These are phyloP conservation scores for Candida montana DNA, from an alignment of 805 yeast genomes.

Conservation along the genomic window DNA sequence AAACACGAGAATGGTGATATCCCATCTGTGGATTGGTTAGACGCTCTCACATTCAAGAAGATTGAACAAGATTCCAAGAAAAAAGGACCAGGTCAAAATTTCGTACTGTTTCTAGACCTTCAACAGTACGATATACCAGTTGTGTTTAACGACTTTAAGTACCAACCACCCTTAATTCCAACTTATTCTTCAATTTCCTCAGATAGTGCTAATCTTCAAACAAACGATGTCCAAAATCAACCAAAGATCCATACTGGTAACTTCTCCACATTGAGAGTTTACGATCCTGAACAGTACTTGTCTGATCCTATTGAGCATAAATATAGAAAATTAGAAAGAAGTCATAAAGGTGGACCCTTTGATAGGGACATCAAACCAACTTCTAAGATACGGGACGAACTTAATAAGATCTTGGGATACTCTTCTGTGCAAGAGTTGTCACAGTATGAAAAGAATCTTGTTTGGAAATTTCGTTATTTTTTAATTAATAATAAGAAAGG, in stretches of 20 bases:
- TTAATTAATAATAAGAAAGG: conserved; percentile 62
- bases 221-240: conserved; percentile 14
- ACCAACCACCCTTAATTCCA: conserved; percentile 30
- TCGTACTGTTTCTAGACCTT: conserved; percentile 45
- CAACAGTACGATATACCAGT: conserved; percentile 69
- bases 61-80: conserved; percentile 29
- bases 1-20: conserved; percentile 65
- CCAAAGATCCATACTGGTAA: conserved; percentile 28
- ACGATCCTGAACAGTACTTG: conserved; percentile 63
- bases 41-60: conserved; percentile 52
- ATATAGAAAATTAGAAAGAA: conserved; percentile 77
- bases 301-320: conserved; percentile 87
- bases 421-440: conserved; percentile 81
- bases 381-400: conserved; percentile 70
- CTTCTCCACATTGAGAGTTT: conserved; percentile 36
- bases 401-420: conserved; percentile 60
- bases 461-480: conserved; percentile 90
- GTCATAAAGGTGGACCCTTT: conserved; percentile 67
- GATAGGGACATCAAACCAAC: conserved; percentile 89
- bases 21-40: conserved; percentile 65
- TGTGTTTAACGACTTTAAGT: conserved; percentile 56
- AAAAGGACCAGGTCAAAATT: conserved; percentile 27
- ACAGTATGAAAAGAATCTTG: conserved; percentile 76
- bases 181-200: conserved; percentile 37
- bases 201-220: conserved; percentile 34